Evolutionary conservation across 2,329 filamentous ascomycete species (phyloP), one percentile per base, ranked within the genome.

Genomic region (Nigrospora oryzae): DNA sequence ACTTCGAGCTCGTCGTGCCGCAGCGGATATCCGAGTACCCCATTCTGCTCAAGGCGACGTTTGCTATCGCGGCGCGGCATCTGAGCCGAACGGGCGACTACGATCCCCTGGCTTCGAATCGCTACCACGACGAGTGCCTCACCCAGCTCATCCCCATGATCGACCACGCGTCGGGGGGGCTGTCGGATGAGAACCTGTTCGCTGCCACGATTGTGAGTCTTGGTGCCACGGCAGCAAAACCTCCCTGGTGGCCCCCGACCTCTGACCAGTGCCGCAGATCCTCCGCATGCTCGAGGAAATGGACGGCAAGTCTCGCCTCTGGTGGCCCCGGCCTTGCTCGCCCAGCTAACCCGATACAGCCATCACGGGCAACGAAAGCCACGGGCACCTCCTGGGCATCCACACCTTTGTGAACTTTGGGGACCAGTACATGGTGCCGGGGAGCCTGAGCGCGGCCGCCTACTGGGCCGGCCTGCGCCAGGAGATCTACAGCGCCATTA

Each of bases 391-490:
- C 1, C 59, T 68, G 1, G 69, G 68, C 1, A 70, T 74, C 38
- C 66, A 72, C 38, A 65, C 66, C 1, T 73, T 73, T 41, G 70
- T 72, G 38, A 68, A 70, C 14, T 64, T 64, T 30, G 63, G 64
- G 11, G 59, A 63, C 41, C 60, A 61, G 41, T 58, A 66, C 53
- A 55, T 72, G 58, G 63, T 51, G 40, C 73, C 56, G 39, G 63
- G 59, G 44, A 55, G 65, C 38, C 55, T 75, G 4, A 69, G 70
- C 34, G 73, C 75, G 3, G 75, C 75, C 0, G 72, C 74, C 2
- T 81, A 77, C 62, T 81, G 62, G 71, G 69, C 79, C 19, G 76
- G 74, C 0, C 62, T 81, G 12, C 66, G 77, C 11, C 77, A 81
- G 53, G 77, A 81, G 51, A 77, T 81, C 32, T 79, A 77, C 49